Evolutionary conservation across 129 eudicot species (phyloP).

Genomic region (Flaveria linearis): DNA sequence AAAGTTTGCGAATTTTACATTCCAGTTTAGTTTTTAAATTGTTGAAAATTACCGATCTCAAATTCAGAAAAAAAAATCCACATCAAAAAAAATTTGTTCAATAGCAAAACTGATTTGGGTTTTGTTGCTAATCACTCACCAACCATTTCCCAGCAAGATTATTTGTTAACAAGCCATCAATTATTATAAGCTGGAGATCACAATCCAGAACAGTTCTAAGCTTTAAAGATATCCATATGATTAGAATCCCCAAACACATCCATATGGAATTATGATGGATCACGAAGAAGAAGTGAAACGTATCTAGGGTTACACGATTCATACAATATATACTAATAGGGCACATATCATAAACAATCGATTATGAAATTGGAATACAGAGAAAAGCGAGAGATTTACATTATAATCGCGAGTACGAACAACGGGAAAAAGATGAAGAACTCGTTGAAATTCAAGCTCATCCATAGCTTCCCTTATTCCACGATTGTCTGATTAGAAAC

Average conservation of each 20-base stretch:
- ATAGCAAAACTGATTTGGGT: not conserved
- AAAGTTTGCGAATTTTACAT: too few relatives aligned
- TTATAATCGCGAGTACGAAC: constrained; percentile 47
- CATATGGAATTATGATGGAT: not conserved
- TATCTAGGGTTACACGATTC: not conserved
- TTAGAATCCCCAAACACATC: not conserved
- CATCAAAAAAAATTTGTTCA: not conserved
- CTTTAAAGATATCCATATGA: not conserved
- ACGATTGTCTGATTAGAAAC: not conserved
- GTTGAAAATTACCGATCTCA: too few relatives aligned
- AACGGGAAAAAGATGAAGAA: constrained; percentile 46
- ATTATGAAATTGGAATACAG: not conserved
- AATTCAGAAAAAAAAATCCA: too few relatives aligned
- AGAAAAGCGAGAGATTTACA: constrained; percentile 29
- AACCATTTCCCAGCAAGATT: too few relatives aligned
- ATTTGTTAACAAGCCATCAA: not conserved
- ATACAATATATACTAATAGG: not conserved
- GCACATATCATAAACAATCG: constrained; percentile 8
- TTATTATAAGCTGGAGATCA: not conserved
- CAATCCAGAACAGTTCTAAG: not conserved
- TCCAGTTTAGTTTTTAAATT: too few relatives aligned
- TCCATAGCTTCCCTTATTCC: constrained; percentile 32
- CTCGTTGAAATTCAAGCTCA: constrained; percentile 45
- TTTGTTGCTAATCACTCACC: constrained; percentile 2
- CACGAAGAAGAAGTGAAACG: not conserved